A percentile compares a stretch with the other conserved stretches of the same genome.
Conservation (phyloP, 1,284 basidiomycete genomes). For the Trichosporon sp. region DNA sequence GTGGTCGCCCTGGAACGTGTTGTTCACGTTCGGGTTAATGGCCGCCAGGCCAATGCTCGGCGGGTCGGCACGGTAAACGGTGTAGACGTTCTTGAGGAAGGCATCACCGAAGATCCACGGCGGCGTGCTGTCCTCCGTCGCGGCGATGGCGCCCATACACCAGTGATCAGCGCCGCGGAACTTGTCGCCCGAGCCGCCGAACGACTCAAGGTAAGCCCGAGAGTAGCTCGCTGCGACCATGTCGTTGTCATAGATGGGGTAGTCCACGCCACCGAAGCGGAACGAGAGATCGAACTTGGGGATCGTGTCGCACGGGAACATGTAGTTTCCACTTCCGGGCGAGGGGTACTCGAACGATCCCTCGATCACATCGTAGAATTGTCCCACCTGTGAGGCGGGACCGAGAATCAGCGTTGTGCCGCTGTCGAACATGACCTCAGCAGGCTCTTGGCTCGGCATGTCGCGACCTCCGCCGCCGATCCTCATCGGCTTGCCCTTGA, state of each 20-base stretch:
- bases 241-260: constrained; percentile 3
- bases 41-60: constrained; percentile 75
- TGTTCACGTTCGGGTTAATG: constrained; percentile 14
- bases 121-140: neutral
- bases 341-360: constrained; percentile 4
- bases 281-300: neutral
- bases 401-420: neutral
- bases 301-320: constrained; percentile 20
- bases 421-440: constrained; percentile 1
- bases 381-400: neutral
- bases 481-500: neutral
- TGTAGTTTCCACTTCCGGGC: constrained; percentile 5
- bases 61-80: constrained; percentile 70
- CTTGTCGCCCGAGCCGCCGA: neutral
- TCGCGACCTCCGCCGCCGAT: neutral
- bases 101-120: constrained; percentile 53
- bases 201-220: neutral
- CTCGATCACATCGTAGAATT: neutral
- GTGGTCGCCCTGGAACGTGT: constrained; percentile 2
- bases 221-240: neutral
- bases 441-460: neutral
- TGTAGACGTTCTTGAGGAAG: constrained; percentile 79
- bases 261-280: constrained; percentile 5
- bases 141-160: neutral
- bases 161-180: neutral